Base-by-base conservation (phyloP, 202 grass and related monocot genomes). In the Schoenoplectus triqueter region DNA sequence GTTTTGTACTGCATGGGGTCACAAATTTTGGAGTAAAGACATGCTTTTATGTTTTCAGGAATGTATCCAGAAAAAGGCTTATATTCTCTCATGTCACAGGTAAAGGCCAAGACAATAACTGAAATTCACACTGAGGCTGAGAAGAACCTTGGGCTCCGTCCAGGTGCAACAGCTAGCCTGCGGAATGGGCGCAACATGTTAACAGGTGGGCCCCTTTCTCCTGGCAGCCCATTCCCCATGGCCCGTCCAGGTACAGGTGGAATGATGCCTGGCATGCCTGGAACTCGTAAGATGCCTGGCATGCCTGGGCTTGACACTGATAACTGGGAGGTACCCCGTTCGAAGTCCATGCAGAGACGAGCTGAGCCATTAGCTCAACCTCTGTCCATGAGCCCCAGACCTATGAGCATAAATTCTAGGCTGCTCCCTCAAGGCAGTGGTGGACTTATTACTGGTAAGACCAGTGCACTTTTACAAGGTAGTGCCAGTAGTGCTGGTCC, bases 221-320 rank as follows among this genome's bases (percentile, higher is more conserved):
- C 90, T 7, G 92, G 93, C 60, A 89, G 69, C 44, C 82, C 5
- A 15, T 98, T 98, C 86, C 31, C 96, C 63, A 75, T 89, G 85
- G 93, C 84, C 46, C 84, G 87, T 10, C 88, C 90, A 79, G 93
- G 93, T 88, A 89, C 88, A 73, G 93, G 96, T 75, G 96, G 96
- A 46, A 99, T 99, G 96, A 99, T 99, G 96, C 93, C 96, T 76
- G 96, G 96, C 60, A 99, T 99, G 96, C 96, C 96, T 72, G 93
- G 96, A 54, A 80, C 87, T 42, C 94, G 96, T 90, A 99, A 92
- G 78, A 96, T 99, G 96, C 96, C 96, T 84, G 96, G 96, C 41
- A 98, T 95, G 93, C 96, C 93, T 85, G 93, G 90, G 4, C 88
- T 96, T 60, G 96, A 96, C 64, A 85, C 86, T 83, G 96, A 96